Evolutionary conservation across 2,329 filamentous ascomycete species (phyloP).

Genomic region (Colletotrichum sp.): DNA sequence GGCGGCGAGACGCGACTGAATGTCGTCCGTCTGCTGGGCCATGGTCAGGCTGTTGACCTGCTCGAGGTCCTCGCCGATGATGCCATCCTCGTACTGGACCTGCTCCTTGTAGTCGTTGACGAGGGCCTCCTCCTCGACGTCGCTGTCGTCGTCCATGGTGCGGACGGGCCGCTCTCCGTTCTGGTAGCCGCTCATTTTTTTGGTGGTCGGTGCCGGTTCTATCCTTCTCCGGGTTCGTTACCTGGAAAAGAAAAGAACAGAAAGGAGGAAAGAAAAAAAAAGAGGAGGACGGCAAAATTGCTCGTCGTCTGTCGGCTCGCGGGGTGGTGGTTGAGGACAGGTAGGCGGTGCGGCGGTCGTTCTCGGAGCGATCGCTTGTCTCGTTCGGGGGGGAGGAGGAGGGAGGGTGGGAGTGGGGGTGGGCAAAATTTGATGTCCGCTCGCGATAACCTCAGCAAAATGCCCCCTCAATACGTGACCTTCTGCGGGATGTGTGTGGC

Average conservation of each 20-base stretch:
- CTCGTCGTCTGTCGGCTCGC: not conserved
- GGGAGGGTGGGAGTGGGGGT: not conserved
- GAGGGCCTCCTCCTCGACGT: constrained; percentile 94
- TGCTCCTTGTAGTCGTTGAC: constrained; percentile 97
- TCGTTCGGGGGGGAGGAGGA: not conserved
- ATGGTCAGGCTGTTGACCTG: constrained; percentile 72
- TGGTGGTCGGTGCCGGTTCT: not conserved
- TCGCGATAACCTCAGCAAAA: not conserved
- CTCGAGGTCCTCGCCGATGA: constrained; percentile 74
- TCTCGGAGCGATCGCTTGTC: not conserved
- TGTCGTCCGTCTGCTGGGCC: constrained; percentile 82
- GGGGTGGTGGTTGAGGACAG: constrained; percentile 11
- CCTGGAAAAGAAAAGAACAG: not conserved
- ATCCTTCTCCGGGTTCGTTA: not conserved
- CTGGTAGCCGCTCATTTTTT: constrained; percentile 64
- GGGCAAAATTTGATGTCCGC: constrained; percentile 17
- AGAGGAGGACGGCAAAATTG: not conserved
- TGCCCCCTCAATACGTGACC: not conserved
- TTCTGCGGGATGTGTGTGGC: not conserved
- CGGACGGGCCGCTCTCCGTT: constrained; percentile 66
- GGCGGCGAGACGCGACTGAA: constrained; percentile 88
- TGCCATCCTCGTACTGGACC: constrained; percentile 89
- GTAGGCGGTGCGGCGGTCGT: constrained; percentile 4
- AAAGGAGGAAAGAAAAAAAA: not conserved
- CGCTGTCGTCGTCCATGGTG: constrained; percentile 77